Percentiles rank a stretch among this genome's conserved stretches.
Conservation (phyloP, 2,329 filamentous ascomycete species). For the Trichoderma afroharzianum region DNA sequence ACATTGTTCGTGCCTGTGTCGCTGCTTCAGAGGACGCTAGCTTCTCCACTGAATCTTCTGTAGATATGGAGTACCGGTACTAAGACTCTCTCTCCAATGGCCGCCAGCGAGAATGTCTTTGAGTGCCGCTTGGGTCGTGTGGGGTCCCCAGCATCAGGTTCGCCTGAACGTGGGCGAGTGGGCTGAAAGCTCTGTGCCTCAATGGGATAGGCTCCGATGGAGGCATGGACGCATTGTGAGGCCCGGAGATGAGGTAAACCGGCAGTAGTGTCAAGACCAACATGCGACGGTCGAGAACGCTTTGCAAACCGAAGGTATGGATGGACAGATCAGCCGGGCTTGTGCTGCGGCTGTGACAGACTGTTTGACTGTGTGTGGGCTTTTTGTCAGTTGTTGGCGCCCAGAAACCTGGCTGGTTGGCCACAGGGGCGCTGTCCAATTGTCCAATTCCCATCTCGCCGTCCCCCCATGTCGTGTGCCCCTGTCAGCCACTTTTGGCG, state of each 20-base stretch:
- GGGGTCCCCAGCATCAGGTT: conserved; percentile 14
- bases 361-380: neutral
- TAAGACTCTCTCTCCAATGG: conserved; percentile 1
- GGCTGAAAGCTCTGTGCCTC: neutral
- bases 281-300: neutral
- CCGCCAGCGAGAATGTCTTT: conserved; percentile 8
- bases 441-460: conserved; percentile 14
- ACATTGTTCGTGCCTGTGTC: neutral
- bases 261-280: neutral
- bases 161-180: neutral
- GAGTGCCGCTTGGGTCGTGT: conserved; percentile 1
- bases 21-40: neutral
- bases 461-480: neutral
- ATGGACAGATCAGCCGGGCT: neutral
- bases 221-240: neutral
- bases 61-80: neutral
- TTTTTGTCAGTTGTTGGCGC: conserved; percentile 8
- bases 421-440: neutral
- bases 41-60: neutral
- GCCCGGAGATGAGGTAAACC: neutral
- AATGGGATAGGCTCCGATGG: neutral
- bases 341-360: neutral
- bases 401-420: conserved; percentile 2
- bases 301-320: neutral
- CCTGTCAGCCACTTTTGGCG: conserved; percentile 9